Base-by-base conservation (phyloP, 331 rosid species). In the Saraca asoca region DNA sequence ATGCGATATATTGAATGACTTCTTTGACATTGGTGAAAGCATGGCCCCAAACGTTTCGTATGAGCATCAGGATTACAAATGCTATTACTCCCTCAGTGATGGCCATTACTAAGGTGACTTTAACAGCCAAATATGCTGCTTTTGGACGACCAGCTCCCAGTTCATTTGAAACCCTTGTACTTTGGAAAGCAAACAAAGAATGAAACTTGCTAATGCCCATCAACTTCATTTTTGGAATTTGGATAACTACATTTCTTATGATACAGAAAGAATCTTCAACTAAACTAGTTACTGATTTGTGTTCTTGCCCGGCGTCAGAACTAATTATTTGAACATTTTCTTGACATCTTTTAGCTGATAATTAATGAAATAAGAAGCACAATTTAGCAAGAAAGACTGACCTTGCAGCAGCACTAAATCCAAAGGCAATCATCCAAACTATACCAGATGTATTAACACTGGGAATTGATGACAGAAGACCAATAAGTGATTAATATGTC, bases 121-220 rank as follows among this genome's bases (percentile, higher is more conserved):
- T 64, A 8, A 85, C 94, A 4, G 95, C 87, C 56, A 92, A 78
- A 54, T 81, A 73, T 35, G 96, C 91, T 41, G 74, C 70, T 24
- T 62, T 68, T 4, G 98, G 85, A 76, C 6, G 48, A 24, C 91
- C 96, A 50, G 95, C 95, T 60, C 96, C 96, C 33, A 92, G 69
- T 68, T 89, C 91, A 51, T 89, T 87, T 20, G 96, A 87, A 57
- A 87, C 88, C 64, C 96, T 80, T 39, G 95, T 92, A 72, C 96
- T 92, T 71, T 45, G 49, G 16, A 70, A 43, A 18, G 18, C 14
- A 66, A 53, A 74, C 18, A 67, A 70, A 34, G 34, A 66, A 20
- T 66, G 63, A 66, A 18, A 54, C 35, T 70, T 1, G 45, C 52
- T 57, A 59, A 51, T 24, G 34, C 9, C 11, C 48, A 24, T 6